Percentiles rank a stretch among this genome's conserved stretches.
Evolutionary conservation across 306 rosid species (phyloP).

Genomic region (Potentilla sterilis): DNA sequence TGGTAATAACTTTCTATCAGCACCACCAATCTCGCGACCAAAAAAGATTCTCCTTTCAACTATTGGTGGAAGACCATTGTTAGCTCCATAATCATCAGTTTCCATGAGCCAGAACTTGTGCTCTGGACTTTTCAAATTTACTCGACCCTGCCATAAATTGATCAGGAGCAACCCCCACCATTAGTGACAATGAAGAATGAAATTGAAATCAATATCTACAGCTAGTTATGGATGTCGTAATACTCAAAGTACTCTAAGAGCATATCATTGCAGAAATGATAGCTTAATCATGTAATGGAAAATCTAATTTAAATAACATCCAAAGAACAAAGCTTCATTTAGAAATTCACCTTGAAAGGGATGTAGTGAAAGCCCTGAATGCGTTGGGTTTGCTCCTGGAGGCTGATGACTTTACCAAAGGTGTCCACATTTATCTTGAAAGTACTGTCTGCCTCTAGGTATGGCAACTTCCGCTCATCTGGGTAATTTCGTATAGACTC

Average conservation of each 20-base stretch:
- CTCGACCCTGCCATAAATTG: conserved; percentile 60
- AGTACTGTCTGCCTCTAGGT: conserved; percentile 60
- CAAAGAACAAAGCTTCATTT: not conserved
- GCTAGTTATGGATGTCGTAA: not conserved
- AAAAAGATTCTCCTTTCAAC: conserved; percentile 70
- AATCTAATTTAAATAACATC: not conserved
- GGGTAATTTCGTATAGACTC: conserved; percentile 59
- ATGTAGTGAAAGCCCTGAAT: conserved; percentile 66
- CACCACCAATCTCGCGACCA: conserved; percentile 87
- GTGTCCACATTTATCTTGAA: conserved; percentile 79
- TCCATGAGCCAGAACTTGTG: conserved; percentile 90
- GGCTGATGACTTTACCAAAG: conserved; percentile 78
- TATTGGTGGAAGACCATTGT: conserved; percentile 91
- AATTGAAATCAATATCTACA: not conserved
- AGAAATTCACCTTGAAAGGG: conserved; percentile 69
- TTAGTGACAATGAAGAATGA: not conserved
- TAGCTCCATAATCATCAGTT: conserved; percentile 65
- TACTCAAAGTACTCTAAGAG: not conserved
- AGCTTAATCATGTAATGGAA: not conserved
- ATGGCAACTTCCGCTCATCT: conserved; percentile 72
- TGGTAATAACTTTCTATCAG: conserved; percentile 89
- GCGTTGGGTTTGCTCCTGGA: conserved; percentile 66
- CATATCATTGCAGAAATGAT: not conserved
- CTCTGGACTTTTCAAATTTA: conserved; percentile 75
- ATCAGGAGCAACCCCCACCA: conserved; percentile 16